Evolutionary conservation across 345 rosid species (phyloP).

Genomic region (Dipteronia dyeriana): DNA sequence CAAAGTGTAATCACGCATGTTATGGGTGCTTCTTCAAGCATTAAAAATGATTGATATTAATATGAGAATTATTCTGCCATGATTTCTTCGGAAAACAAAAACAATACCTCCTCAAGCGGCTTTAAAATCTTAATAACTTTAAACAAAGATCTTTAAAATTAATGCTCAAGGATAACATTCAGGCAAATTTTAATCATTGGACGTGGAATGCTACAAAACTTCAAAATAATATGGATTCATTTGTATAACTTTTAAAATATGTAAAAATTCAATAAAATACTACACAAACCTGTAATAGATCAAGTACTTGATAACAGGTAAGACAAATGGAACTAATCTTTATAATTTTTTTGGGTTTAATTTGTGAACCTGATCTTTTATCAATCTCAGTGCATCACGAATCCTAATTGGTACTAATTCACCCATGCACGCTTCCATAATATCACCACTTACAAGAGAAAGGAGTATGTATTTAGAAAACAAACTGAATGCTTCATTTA

Average conservation of each 20-base stretch:
- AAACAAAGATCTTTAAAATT: neutral
- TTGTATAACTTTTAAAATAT: neutral
- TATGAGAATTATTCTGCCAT: neutral
- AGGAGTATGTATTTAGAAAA: neutral
- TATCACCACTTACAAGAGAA: neutral
- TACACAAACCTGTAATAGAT: neutral
- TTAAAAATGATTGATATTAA: neutral
- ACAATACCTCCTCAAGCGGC: too few species aligned
- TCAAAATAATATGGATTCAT: neutral
- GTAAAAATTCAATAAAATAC: too few species aligned
- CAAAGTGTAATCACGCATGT: neutral
- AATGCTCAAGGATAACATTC: too few species aligned
- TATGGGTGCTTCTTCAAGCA: neutral
- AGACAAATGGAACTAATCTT: neutral
- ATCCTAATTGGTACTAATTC: neutral
- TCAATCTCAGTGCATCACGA: neutral
- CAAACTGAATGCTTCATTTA: neutral
- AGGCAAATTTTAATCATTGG: neutral
- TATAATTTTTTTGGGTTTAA: too few species aligned
- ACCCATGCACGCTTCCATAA: neutral
- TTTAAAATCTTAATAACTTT: neutral
- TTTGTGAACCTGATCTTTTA: neutral
- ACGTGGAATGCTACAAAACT: neutral
- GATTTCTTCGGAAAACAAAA: neutral
- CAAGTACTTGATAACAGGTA: neutral